Evolutionary conservation across 495 filamentous ascomycete genomes (phyloP), one percentile per base, ranked within the genome.

Genomic region (Amorphotheca resinae): DNA sequence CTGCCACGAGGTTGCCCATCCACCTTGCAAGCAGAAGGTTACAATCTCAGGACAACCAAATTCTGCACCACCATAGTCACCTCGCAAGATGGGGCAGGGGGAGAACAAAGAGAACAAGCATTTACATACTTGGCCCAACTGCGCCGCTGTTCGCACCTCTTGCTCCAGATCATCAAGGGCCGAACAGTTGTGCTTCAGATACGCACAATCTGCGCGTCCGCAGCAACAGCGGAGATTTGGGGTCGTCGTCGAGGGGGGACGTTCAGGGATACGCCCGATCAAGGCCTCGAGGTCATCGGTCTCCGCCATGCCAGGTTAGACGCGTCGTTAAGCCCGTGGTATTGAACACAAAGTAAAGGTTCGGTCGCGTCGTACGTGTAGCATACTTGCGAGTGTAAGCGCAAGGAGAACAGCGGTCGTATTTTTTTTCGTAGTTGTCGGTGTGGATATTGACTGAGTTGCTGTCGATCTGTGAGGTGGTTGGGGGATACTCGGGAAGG

Each of bases 41-140:
- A 3, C 6, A 26, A n/a, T 28, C 18, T 38, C 36, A 12, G 16
- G 38, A 8, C 15, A 4, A 7, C 8, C 32, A 30, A 30, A 6
- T 30, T 17, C 32, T 16, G 32, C 9, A 16, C 32, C 4, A 34
- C 32, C 32, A 34, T 34, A 34, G 14, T 5, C 15, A 4, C 8
- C 34, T 21, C 34, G 34, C 17, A 39, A 42, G 36, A 39, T 22
- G 45, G 23, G n/a, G 33, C 20, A 46, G 23, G 44, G 18, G 38
- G 38, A 32, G 28, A 47, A 22, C 47, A 2, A 25, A 41, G 38
- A 35, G 49, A 49, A 34, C 31, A 33, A 41, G 41, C 28, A n/a
- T n/a, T n/a, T n/a, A 69, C 72, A 44, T 64, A 93, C 89, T 82
- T 95, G 82, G 35, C 89, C 89, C 57, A 95, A 71, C 47, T 79